Evolutionary conservation across 73 alveolate genomes (phyloP), one percentile per base, ranked within the genome.

Genomic region (Diophrys sp.): DNA sequence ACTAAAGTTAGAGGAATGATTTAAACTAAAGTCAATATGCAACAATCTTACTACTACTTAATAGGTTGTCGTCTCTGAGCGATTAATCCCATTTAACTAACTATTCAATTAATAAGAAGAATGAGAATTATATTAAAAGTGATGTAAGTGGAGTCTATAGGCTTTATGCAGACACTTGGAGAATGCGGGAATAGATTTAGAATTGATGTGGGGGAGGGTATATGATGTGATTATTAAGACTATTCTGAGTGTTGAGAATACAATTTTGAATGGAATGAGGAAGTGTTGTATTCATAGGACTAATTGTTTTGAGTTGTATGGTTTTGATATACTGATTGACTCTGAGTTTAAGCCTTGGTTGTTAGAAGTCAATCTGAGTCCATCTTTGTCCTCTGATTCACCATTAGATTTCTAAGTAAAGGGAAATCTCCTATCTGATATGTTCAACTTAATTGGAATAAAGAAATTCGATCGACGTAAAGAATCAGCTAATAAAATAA

Each of bases 361-460:
- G n/a, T n/a, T n/a, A n/a, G n/a, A 89, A 91, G 97, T 90, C 30
- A 96, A 96, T 89, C 87, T 95, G 33, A 80, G 92, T 27, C 99
- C 99, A 14, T 86, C 97, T 70, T 77, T 94, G 56, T 92, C 95
- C 55, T 86, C 92, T 33, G 94, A 94, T 34, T 77, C 95, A 0
- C 98, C 98, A 14, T 81, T 94, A 28, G 98, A 94, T 83, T 77
- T 90, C 33, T 81, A 85, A 70, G 92, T 94, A 18, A 92, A 94
- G 74, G 76, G 91, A 34, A 90, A 85, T 72, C 74, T 94, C 56
- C 78, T 94, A 23, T 73, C 87, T 30, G 98, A 94, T 79, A 81
- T 95, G 24, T 94, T 94, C 81, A 94, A 91, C 81, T 68, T 94
- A 33, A 72, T 92, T 18, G 98, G 98, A 23, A 74, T 89, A 14